phyloP scores from a whole-genome alignment of 495 filamentous ascomycete species.

The Aspergillus bertholletiae region DNA sequence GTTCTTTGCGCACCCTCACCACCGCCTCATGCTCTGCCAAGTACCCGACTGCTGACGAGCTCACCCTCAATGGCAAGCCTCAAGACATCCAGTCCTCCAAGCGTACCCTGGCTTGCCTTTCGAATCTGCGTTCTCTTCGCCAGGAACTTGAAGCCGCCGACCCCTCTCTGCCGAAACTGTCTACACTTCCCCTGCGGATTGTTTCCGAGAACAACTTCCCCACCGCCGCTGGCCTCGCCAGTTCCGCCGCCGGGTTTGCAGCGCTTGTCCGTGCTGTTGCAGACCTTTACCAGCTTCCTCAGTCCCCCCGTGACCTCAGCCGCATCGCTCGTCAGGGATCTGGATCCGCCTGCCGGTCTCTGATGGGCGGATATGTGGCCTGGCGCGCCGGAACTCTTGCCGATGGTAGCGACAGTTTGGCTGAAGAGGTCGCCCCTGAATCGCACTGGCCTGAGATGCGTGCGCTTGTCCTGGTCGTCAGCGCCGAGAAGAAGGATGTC shows the following conservation, averaged over 20 bases:
- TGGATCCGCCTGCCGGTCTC: conserved; percentile 83
- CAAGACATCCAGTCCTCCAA: conserved; percentile 79
- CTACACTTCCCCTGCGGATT: conserved; percentile 68
- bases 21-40: conserved; percentile 84
- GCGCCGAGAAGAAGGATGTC: conserved; percentile 91
- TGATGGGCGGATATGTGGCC: conserved; percentile 94
- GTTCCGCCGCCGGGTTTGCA: conserved; percentile 90
- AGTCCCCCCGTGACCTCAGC: conserved; percentile 74
- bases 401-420: conserved; percentile 80
- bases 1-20: conserved; percentile 90
- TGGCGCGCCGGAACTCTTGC: conserved; percentile 72
- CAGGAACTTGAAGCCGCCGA: conserved; percentile 67
- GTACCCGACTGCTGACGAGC: conserved; percentile 67
- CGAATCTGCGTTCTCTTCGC: conserved; percentile 74
- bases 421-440: conserved; percentile 79
- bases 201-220: conserved; percentile 98
- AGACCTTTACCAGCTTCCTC: conserved; percentile 79
- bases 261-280: conserved; percentile 91
- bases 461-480: conserved; percentile 84
- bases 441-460: conserved; percentile 94
- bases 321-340: conserved; percentile 92
- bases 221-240: conserved; percentile 93
- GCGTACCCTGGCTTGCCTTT: conserved; percentile 87
- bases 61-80: conserved; percentile 76
- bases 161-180: conserved; percentile 71